Evolutionary conservation across 1,139 yeast species (phyloP).

Genomic region (Zygosaccharomyces pseudobailii): DNA sequence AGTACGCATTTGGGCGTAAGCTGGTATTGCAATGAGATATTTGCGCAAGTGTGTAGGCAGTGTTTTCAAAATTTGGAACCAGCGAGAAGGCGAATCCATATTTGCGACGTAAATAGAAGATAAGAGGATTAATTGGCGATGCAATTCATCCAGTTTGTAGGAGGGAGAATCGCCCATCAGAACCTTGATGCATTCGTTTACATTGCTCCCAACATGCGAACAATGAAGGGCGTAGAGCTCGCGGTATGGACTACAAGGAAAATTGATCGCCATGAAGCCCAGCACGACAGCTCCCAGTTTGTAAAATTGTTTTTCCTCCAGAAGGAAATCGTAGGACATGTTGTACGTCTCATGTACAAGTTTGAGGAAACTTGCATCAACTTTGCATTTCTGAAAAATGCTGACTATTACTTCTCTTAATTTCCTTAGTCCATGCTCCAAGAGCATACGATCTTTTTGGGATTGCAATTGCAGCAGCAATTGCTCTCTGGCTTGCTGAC

Average conservation of each 20-base stretch:
- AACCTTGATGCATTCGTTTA: constrained; percentile 10
- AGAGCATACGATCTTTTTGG: background rate
- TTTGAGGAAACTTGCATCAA: constrained; percentile 6
- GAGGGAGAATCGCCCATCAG: constrained; percentile 1
- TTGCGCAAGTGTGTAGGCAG: constrained; percentile 2
- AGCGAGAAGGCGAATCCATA: constrained; percentile 7
- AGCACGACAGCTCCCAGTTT: constrained; percentile 9
- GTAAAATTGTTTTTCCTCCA: constrained; percentile 7
- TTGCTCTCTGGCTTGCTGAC: constrained; percentile 9
- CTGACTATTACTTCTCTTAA: constrained; percentile 21
- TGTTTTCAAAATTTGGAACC: constrained; percentile 13
- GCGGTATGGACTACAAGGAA: constrained; percentile 3
- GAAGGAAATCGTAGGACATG: constrained; percentile 13
- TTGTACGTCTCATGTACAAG: constrained; percentile 12
- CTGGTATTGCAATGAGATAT: constrained; percentile 12
- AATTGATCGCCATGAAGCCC: constrained; percentile 6
- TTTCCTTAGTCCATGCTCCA: constrained; percentile 22
- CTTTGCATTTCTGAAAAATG: constrained; percentile 1
- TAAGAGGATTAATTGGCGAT: constrained; percentile 3
- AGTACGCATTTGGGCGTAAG: constrained; percentile 7
- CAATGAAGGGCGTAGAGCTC: constrained; percentile 5
- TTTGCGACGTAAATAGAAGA: constrained; percentile 5
- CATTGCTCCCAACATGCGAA: constrained; percentile 9
- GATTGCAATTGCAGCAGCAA: constrained; percentile 7
- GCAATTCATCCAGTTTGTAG: background rate